Base-by-base conservation (phyloP, 805 yeast species). In the Metschnikowia anglica region DNA sequence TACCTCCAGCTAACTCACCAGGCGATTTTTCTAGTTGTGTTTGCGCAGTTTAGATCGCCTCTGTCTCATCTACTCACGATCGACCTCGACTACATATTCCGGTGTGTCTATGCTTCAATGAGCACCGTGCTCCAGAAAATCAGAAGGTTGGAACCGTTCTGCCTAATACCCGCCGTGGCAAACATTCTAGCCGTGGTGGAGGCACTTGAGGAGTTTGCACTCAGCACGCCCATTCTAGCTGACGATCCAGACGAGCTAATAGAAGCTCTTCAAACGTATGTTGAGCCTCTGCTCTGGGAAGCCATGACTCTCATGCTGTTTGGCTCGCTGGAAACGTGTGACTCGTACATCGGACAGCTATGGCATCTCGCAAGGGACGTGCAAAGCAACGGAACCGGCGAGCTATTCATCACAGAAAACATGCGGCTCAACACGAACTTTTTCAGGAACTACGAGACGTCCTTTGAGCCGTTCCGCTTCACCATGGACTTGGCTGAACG, bases 281-380 rank as follows among this genome's bases (percentile, higher is more conserved):
- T 46, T 30, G 37, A 34, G 16, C 41, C 47, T 8, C 41, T 34
- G 23, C 21, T 24, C 2, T 50, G 52, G 50, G 34, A 39, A 2
- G 31, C 37, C 12, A 28, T 50, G 28, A 24, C 42, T 9, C 21
- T 30, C 33, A 29, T 37, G 23, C 44, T 48, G 44, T 51, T 51
- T 37, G 54, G 54, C 12, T 34, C 42, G 12, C 28, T 11, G 34
- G 35, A 20, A 9, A 40, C 37, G 15, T 37, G 43, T 23, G 31
- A n/a, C 7, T 43, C 38, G 18, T 47, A 51, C 31, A 25, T 46
- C 15, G 31, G 23, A 26, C 51, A 39, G 39, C 29, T 51, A 17
- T 51, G 54, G 54, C 45, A 37, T n/a, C 34, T 51, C 12, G 51
- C 47, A 2, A 25, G 37, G 37, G 43, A 39, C 15, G 37, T 43